Base-by-base conservation (phyloP, 2,329 filamentous ascomycete species). In the Sclerotinia glacialis region DNA sequence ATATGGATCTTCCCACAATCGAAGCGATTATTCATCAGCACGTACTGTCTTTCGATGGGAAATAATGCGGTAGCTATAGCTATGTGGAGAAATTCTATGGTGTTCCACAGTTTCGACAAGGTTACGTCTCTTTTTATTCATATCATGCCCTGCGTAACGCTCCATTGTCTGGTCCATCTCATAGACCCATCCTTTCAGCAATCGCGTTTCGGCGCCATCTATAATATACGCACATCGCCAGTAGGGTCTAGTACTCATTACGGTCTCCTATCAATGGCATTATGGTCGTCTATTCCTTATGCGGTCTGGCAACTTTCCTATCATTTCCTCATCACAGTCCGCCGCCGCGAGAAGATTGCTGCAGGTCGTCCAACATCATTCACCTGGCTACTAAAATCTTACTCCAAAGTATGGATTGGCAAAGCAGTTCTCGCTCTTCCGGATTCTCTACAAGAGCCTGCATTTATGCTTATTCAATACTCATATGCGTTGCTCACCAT, bases 41-140 rank as follows among this genome's bases (percentile, higher is more conserved):
- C 92, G 0, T 99, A 93, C 78, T 98, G 95, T 75, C 83, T 99
- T 44, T 91, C 93, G 12, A 96, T 92, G 76, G 95, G 95, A 70
- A 99, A 99, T 79, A 99, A 99, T 76, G 95, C 95, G 26, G 88
- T 97, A 56, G 95, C 95, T 16, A 98, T 99, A 77, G 93, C 95
- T 76, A 95, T 99, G 93, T 99, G 95, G 95, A 88, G 95, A 70
- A 99, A 99, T 78, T 97, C 93, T 42, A 86, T 99, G 75, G 95
- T 99, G 56, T 99, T 99, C 78, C 95, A 99, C 82, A 96, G 92
- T 76, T 88, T 99, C 79, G 95, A 99, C 83, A 99, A 99, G 79
- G 93, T 98, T 69, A 96, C 93, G 69, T 89, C 87, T 77, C 84
- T 99, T n/a, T 99, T 99, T 80, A 97, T 99, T 72, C 95, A 99